phyloP scores from a whole-genome alignment of 306 rosid species.

The Lagenaria siceraria region DNA sequence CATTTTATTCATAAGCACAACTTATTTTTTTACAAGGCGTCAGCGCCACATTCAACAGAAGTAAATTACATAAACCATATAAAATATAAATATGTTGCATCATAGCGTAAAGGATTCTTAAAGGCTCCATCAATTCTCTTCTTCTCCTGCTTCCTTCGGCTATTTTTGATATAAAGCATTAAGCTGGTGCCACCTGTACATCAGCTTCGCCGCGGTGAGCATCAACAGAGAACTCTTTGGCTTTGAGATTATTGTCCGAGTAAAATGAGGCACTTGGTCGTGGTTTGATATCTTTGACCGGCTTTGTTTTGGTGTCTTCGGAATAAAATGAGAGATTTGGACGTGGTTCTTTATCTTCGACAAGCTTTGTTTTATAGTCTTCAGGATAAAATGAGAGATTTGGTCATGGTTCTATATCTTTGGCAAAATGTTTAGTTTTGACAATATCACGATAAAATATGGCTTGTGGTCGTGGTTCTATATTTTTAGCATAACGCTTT shows the following conservation, averaged over 20 bases:
- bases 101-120: background rate
- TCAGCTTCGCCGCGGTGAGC: background rate
- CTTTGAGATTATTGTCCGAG: background rate
- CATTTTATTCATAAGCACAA: background rate
- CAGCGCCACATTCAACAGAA: background rate
- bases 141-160: background rate
- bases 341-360: too few relatives aligned
- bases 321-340: too few relatives aligned
- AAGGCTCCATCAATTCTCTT: background rate
- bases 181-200: background rate
- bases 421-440: too few relatives aligned
- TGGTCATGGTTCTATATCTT: too few relatives aligned
- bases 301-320: too few relatives aligned
- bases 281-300: too few relatives aligned
- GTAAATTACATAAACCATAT: background rate
- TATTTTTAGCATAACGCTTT: background rate
- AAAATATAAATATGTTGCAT: background rate
- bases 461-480: background rate
- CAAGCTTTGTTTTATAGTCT: too few relatives aligned
- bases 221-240: background rate
- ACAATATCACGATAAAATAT: background rate
- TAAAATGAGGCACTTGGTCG: too few relatives aligned
- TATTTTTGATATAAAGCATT: background rate
- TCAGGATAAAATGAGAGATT: too few relatives aligned
- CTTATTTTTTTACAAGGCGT: background rate